Base-by-base conservation (phyloP, 768 basidiomycete species). In the Mycena galopus region DNA sequence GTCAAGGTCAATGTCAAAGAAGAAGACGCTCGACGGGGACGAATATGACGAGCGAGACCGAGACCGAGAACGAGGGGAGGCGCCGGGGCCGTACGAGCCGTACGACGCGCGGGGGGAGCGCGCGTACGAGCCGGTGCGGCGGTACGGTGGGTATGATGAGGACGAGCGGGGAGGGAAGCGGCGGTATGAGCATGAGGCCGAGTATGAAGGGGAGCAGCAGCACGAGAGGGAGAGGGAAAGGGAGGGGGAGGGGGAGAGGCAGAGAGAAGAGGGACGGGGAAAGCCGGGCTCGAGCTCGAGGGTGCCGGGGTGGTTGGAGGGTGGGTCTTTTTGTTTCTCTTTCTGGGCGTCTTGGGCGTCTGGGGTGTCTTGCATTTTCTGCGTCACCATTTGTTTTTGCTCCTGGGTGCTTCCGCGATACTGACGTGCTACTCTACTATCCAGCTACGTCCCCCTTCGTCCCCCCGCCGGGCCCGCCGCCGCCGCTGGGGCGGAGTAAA, bases 241-340 rank as follows among this genome's bases (percentile, higher is more conserved):
- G 57, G 68, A n/a, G 27, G 63, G 23, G 79, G 75, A n/a, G 55
- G 63, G 59, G 35, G n/a, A 65, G 59, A 65, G 74, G 39, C 60
- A 69, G 32, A 69, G 73, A 14, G 66, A 69, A 70, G 76, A 37
- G 75, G 29, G 76, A 75, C 30, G 80, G 78, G 23, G 75, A 73
- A 14, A 0, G 78, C 76, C 19, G 47, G n/a, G 76, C n/a, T n/a
- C n/a, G n/a, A n/a, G n/a, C n/a, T 73, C 19, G 47, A 76, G 74
- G 25, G 81, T 84, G 2, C 81, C 83, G 10, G 78, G 81, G 55
- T 86, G 86, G 86, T 72, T 86, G 19, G 81, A 86, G 78, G 78
- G 85, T 84, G 23, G 12, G 78, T 77, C 14, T 14, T 47, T 47
- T 7, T 21, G 19, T 47, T 47, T 47, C 8, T 2, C 1, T 16